phyloP scores from a whole-genome alignment of 148 eudicot species.

The Vaccinium darrowii region DNA sequence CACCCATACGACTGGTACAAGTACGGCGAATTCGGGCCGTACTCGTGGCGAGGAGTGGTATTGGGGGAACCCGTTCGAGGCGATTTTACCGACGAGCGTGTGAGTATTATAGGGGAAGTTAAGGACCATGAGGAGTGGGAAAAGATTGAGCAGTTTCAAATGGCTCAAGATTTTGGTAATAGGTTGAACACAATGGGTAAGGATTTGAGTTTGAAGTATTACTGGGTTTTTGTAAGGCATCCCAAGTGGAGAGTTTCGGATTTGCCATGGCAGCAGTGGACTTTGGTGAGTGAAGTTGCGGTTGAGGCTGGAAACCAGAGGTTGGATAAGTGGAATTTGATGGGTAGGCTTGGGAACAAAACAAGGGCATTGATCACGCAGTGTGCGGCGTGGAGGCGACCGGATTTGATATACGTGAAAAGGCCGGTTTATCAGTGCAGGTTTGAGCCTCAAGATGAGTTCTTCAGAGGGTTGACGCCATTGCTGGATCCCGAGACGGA shows the following conservation, averaged over 20 bases:
- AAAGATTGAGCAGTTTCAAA: slow-evolving; percentile 73
- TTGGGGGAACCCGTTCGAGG: slow-evolving; percentile 89
- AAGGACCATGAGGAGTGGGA: slow-evolving; percentile 92
- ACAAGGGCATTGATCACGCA: slow-evolving; percentile 67
- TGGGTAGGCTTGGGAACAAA: slow-evolving; percentile 88
- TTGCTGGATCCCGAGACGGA: slow-evolving; percentile 74
- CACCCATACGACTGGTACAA: slow-evolving; percentile 96
- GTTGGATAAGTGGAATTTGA: slow-evolving; percentile 94
- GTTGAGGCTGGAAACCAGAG: slow-evolving; percentile 74
- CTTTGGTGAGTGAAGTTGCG: slow-evolving; percentile 79
- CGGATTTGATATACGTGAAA: slow-evolving; percentile 86
- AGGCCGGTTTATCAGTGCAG: slow-evolving; percentile 88
- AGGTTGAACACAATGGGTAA: slow-evolving; percentile 51
- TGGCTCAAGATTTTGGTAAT: slow-evolving; percentile 64
- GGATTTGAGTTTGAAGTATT: slow-evolving; percentile 43
- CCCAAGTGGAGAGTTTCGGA: slow-evolving; percentile 87
- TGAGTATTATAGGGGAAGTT: slow-evolving; percentile 61
- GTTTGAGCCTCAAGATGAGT: slow-evolving; percentile 85
- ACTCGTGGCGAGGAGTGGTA: slow-evolving; percentile 90
- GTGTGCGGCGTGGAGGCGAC: slow-evolving; percentile 98
- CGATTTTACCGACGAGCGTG: slow-evolving; percentile 65
- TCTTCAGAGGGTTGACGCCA: slow-evolving; percentile 60
- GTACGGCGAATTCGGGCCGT: slow-evolving; percentile 89
- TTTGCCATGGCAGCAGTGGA: slow-evolving; percentile 92
- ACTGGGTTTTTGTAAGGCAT: slow-evolving; percentile 89